These are phyloP conservation scores for Pseudofabraea citricarpa DNA, from an alignment of 2,329 filamentous ascomycete species.

Conservation along the genomic window DNA sequence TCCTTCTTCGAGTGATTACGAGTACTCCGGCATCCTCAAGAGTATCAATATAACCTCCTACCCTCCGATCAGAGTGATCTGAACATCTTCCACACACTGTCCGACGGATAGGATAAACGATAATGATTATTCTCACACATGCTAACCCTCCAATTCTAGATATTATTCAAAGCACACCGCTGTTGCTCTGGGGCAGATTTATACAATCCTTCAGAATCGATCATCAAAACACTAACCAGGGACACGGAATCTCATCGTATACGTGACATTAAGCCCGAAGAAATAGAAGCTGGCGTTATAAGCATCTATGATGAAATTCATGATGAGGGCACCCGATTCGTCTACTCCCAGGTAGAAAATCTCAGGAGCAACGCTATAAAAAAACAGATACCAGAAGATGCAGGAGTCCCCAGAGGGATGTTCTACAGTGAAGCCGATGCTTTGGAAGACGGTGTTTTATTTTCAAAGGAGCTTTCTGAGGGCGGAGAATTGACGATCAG, in stretches of 20 bases:
- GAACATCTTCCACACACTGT: no score
- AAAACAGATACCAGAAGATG: slow-evolving; percentile 4
- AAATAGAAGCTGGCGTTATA: slow-evolving; percentile 19
- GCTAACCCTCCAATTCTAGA: no score
- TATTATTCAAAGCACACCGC: slow-evolving; percentile 33
- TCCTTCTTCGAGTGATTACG: no score
- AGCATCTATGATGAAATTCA: slow-evolving; percentile 31
- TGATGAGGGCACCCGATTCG: slow-evolving; percentile 7
- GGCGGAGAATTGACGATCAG: no score
- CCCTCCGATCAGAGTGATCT: no score
- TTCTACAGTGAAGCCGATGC: slow-evolving; percentile 35
- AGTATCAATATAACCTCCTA: no score
- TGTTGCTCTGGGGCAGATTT: slow-evolving; percentile 25
- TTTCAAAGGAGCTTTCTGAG: slow-evolving; percentile 28
- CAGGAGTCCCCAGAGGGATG: slow-evolving; percentile 16
- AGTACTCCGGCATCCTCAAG: no score
- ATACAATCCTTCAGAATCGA: slow-evolving; percentile 27
- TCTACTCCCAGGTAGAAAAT: slow-evolving; percentile 3
- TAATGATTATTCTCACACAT: no score
- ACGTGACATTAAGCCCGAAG: slow-evolving; percentile 32
- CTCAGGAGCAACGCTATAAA: not conserved
- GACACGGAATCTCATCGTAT: slow-evolving; percentile 29
- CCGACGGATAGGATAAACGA: no score
- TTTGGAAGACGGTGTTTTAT: slow-evolving; percentile 35
- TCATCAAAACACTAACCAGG: slow-evolving; percentile 31